Percentiles rank a stretch among this genome's conserved stretches.
Conservation (phyloP, 2,329 filamentous ascomycete species). For the Gliomastix tumulicola region DNA sequence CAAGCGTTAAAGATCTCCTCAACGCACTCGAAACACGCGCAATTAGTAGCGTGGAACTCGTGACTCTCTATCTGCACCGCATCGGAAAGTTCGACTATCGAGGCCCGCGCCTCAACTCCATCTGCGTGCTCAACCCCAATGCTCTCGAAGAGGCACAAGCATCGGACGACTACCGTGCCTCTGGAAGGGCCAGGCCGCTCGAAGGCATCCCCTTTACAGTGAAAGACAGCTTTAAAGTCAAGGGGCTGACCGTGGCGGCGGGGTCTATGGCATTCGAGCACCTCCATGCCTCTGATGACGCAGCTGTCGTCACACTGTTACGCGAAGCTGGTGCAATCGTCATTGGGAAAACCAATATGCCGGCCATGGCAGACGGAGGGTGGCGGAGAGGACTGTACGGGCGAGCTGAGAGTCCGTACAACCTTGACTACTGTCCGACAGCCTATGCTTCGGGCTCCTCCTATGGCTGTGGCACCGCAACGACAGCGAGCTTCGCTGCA, state of each 20-base stretch:
- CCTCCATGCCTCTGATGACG: slow-evolving; percentile 43
- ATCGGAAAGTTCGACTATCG: slow-evolving; percentile 15
- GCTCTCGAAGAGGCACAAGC: slow-evolving; percentile 17
- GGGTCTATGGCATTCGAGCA: slow-evolving; percentile 47
- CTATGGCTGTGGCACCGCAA: slow-evolving; percentile 45
- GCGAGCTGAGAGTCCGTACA: slow-evolving; percentile 50
- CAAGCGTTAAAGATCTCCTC: slow-evolving; percentile 14
- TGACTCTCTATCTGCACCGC: slow-evolving; percentile 14
- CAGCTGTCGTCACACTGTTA: slow-evolving; percentile 38
- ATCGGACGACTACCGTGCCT: slow-evolving; percentile 16
- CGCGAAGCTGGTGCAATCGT: slow-evolving; percentile 23
- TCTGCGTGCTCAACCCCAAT: slow-evolving; percentile 14
- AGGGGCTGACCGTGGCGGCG: slow-evolving; percentile 42
- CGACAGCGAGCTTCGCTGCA: slow-evolving; percentile 39
- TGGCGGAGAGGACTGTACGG: slow-evolving; percentile 52
- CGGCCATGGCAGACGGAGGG: slow-evolving; percentile 49
- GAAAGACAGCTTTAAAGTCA: slow-evolving; percentile 50
- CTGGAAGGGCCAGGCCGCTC: slow-evolving; percentile 16
- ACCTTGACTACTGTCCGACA: slow-evolving; percentile 41
- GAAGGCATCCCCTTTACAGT: slow-evolving; percentile 52
- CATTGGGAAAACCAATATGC: slow-evolving; percentile 49
- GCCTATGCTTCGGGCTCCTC: slow-evolving; percentile 52
- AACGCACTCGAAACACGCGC: slow-evolving; percentile 7
- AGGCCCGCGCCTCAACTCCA: slow-evolving; percentile 15
- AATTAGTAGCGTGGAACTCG: slow-evolving; percentile 17